Evolutionary conservation across 2,329 filamentous ascomycete genomes (phyloP), one percentile per base, ranked within the genome.

Genomic region (Emericellopsis cladophorae): DNA sequence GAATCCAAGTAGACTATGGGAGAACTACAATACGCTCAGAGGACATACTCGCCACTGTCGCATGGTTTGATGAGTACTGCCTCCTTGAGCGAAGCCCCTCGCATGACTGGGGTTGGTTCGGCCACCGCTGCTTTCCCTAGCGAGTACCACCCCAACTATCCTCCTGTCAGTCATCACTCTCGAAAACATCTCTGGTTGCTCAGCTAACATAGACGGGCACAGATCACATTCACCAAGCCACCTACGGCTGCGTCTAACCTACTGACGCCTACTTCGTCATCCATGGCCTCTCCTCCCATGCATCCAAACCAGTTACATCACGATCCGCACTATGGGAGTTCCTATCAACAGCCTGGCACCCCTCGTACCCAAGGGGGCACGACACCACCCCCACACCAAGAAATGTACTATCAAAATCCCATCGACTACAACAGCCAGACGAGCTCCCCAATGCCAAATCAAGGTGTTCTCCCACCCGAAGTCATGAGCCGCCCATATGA

Each of bases 351-450:
- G 12, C 33, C 40, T 5, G 37, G 31, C 21, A 16, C 16, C 18
- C 23, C 40, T 31, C 40, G 22, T 23, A 12, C 31, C 4, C 34
- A 37, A 18, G 34, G 37, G 12, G 24, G 26, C n/a, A 23, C 34
- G 5, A 14, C 40, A 2, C 23, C 34, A 29, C 6, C 7, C 16
- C 34, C 64, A 61, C 29, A 63, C 67, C 43, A 66, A 60, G 40
- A 12, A 9, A 64, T 71, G 59, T 67, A 66, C 42, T 72, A 64
- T 45, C 43, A 59, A 41, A 21, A 31, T 26, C 44, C 49, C 26
- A 69, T 70, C 48, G 60, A 65, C 32, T 54, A 70, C 41, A 60
- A 58, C 45, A 54, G 36, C 21, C 64, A 68, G 40, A 54, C 61
- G 16, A 60, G 60, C 18, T 68, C 68, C n/a, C 66, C 68, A 7